A percentile compares a stretch with the other conserved stretches of the same genome.
Evolutionary conservation across 495 filamentous ascomycete genomes (phyloP).

Genomic region (Podospora pseudocomata): DNA sequence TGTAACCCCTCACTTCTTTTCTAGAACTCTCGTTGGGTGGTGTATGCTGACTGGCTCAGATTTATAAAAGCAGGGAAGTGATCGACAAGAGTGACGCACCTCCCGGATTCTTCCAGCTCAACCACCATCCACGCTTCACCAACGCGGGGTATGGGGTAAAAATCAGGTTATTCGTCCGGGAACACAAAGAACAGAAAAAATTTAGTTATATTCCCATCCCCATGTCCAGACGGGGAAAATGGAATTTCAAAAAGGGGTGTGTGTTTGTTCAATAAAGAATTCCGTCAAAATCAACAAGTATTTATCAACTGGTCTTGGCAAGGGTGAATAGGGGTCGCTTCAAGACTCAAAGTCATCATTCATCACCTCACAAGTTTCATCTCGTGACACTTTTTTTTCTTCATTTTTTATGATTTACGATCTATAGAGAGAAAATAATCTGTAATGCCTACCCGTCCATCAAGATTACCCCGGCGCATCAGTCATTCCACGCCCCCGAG

Average conservation of each 20-base stretch:
- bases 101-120: background rate
- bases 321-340: background rate
- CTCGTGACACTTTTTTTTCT: background rate
- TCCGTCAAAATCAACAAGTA: background rate
- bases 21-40: background rate
- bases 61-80: background rate
- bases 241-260: background rate
- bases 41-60: background rate
- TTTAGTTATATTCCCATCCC: too few species aligned
- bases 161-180: background rate
- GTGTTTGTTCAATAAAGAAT: background rate
- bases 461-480: conserved; percentile 3
- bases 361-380: background rate
- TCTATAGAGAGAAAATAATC: background rate
- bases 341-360: background rate
- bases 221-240: too few species aligned
- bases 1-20: background rate
- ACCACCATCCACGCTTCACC: background rate
- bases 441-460: background rate
- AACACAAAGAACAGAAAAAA: background rate
- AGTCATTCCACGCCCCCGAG: conserved; percentile 9
- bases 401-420: background rate
- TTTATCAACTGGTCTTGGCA: background rate
- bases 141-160: background rate
- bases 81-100: background rate